Evolutionary conservation across 192 early-diverging fungal genomes (phyloP).

Genomic region (Geranomyces michiganensis): DNA sequence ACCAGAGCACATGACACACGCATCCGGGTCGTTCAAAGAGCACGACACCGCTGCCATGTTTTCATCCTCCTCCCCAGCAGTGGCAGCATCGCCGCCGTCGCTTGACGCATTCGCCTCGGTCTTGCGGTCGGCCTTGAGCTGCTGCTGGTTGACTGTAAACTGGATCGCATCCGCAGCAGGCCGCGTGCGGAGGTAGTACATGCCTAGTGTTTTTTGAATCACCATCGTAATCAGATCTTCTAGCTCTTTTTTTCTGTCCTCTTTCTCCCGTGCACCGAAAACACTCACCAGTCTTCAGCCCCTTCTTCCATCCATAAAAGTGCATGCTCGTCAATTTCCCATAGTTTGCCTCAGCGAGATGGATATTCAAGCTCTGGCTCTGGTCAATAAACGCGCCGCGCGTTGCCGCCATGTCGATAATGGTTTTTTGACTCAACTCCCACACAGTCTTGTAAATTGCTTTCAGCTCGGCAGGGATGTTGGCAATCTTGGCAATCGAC

Average conservation of each 20-base stretch:
- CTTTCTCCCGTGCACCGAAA: no score
- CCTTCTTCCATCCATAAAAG: slow-evolving; percentile 98
- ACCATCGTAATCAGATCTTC: neutral
- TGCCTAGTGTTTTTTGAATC: no score
- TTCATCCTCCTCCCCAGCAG: slow-evolving; percentile 27
- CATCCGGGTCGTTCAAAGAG: slow-evolving; percentile 91
- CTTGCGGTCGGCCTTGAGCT: slow-evolving; percentile 43
- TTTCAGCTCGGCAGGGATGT: slow-evolving; percentile 87
- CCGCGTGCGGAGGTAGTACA: slow-evolving; percentile 96
- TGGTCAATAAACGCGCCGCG: slow-evolving; percentile 98
- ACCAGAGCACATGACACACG: slow-evolving; percentile 83
- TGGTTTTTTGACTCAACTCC: slow-evolving; percentile 83
- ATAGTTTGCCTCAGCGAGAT: slow-evolving; percentile 91
- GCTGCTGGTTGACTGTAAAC: slow-evolving; percentile 87
- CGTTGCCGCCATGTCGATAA: slow-evolving; percentile 97
- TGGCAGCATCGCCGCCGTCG: neutral
- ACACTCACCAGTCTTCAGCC: slow-evolving; percentile 85
- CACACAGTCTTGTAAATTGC: slow-evolving; percentile 97
- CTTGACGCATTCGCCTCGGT: no score
- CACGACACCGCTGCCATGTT: slow-evolving; percentile 75
- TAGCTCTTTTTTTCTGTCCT: no score
- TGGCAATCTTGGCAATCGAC: slow-evolving; percentile 75
- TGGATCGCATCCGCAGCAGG: slow-evolving; percentile 98
- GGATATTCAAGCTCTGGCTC: slow-evolving; percentile 93
- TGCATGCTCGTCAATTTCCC: slow-evolving; percentile 96